phyloP scores from a whole-genome alignment of 2,329 filamentous ascomycete species.

The Hirsutella minnesotensis region DNA sequence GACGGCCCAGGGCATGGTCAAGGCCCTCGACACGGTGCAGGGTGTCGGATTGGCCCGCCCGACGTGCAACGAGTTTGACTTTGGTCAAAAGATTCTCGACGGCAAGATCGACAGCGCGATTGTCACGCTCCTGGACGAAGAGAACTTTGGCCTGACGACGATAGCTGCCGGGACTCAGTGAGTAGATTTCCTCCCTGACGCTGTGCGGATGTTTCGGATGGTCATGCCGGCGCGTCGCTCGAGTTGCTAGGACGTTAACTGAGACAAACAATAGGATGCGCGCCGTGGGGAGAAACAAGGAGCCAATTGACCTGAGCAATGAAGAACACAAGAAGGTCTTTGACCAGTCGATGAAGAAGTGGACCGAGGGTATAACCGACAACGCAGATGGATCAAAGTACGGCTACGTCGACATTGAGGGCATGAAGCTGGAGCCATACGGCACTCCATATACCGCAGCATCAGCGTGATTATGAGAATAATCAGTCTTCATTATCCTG shows the following conservation, averaged over 20 bases:
- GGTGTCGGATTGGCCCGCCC: constrained; percentile 44
- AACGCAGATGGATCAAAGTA: constrained; percentile 19
- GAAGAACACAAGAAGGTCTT: constrained; percentile 19
- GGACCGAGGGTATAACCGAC: constrained; percentile 16
- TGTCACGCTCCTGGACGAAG: constrained; percentile 31
- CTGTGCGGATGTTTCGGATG: background rate
- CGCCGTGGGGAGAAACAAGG: constrained; percentile 25
- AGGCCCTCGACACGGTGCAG: constrained; percentile 43
- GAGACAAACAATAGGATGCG: constrained; percentile 11
- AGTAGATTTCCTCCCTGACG: too few species aligned
- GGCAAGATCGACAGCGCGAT: constrained; percentile 31
- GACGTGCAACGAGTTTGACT: constrained; percentile 12
- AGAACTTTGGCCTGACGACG: constrained; percentile 32
- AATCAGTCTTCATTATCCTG: too few species aligned
- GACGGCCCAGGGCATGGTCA: constrained; percentile 42
- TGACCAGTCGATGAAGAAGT: constrained; percentile 15
- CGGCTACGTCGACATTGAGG: constrained; percentile 19
- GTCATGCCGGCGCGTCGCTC: background rate
- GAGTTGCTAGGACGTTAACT: background rate
- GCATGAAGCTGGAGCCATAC: constrained; percentile 18
- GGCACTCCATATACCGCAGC: constrained; percentile 13
- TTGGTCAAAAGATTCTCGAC: constrained; percentile 13
- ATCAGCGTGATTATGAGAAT: background rate
- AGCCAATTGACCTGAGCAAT: constrained; percentile 46
- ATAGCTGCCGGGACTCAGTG: constrained; percentile 20